Evolutionary conservation across 106 monocot genomes (phyloP).

Genomic region (Gastrodia elata): DNA sequence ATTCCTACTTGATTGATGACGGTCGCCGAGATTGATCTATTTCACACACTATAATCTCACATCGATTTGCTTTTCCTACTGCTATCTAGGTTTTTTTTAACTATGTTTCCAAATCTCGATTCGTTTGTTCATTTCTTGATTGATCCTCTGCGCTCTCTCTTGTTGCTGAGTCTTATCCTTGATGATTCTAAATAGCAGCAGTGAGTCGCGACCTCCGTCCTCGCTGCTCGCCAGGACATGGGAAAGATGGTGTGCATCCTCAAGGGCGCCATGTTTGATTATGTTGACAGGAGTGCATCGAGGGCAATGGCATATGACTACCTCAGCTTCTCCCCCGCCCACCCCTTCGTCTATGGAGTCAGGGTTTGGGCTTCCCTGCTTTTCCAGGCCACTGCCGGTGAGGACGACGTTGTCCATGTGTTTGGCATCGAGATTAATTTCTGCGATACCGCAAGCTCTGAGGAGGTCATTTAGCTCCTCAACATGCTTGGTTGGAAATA

Average conservation of each 20-base stretch:
- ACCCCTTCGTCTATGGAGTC: slow-evolving; percentile 59
- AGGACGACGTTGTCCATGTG: slow-evolving; percentile 34
- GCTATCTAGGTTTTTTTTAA: too few species aligned
- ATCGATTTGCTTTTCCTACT: too few species aligned
- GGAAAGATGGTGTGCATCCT: slow-evolving; percentile 52
- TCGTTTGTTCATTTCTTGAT: too few species aligned
- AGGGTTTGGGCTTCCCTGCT: slow-evolving; percentile 75
- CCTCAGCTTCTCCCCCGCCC: slow-evolving; percentile 47
- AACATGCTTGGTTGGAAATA: slow-evolving; percentile 85
- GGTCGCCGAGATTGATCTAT: too few species aligned
- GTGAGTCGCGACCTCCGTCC: slow-evolving; percentile 29
- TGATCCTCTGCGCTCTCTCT: too few species aligned
- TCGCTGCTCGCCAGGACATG: slow-evolving; percentile 46
- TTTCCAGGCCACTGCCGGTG: slow-evolving; percentile 19
- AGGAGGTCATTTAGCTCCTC: slow-evolving; percentile 69
- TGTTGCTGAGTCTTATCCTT: too few species aligned
- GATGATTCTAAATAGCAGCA: slow-evolving; percentile 12
- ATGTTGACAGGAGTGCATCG: slow-evolving; percentile 37
- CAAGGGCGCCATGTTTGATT: slow-evolving; percentile 40
- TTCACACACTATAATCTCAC: too few species aligned
- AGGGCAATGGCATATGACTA: slow-evolving; percentile 68
- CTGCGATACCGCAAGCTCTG: slow-evolving; percentile 51
- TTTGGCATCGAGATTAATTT: slow-evolving; percentile 85
- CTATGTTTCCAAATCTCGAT: too few species aligned
- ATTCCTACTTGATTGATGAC: too few species aligned